Base-by-base conservation (phyloP, 164 flowering plant species). In the Saururus chinensis region DNA sequence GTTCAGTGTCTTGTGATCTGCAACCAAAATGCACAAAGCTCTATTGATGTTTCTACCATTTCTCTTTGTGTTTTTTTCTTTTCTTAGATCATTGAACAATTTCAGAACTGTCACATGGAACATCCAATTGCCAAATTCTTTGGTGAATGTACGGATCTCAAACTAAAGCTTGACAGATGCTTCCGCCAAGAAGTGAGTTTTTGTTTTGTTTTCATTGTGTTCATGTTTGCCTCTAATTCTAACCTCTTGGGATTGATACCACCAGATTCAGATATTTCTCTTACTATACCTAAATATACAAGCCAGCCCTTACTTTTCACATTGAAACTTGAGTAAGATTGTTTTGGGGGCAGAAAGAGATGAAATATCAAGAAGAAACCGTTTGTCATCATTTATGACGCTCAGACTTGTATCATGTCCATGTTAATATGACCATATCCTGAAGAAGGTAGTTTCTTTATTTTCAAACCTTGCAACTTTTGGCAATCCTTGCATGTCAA, bases 101-200 rank as follows among this genome's bases (percentile, higher is more conserved):
- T 95, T 68, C 92, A 85, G 64, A 85, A 86, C 74, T 91, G 96
- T 77, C 99, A 91, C 72, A 19, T 58, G 37, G 97, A 95, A 59
- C 96, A 87, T 76, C 97, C 99, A 11, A 21, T 80, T 62, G 82
- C 73, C 40, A 95, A 95, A 70, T 87, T 91, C 72, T 84, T 87
- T 40, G 90, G 93, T 23, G 69, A 89, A 64, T 91, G 97, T 70
- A 91, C 95, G 45, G 85, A 86, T 56, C 83, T 91, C 60, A 95
- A 95, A 71, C 79, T 91, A 71, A 85, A 87, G 77, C 95, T 91
- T 23, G 99, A 87, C 64, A 82, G 76, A 10, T 89, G 98, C 74
- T 92, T 92, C 70, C 77, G 92, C 19, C 76, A 83, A 64, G 98
- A 89, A 73, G 98, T 86, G 70, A 71, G 88, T 67, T 60, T 19